These are phyloP conservation scores for Yamadazyma epiphylla DNA, from an alignment of 1,139 yeast species.

Conservation along the genomic window DNA sequence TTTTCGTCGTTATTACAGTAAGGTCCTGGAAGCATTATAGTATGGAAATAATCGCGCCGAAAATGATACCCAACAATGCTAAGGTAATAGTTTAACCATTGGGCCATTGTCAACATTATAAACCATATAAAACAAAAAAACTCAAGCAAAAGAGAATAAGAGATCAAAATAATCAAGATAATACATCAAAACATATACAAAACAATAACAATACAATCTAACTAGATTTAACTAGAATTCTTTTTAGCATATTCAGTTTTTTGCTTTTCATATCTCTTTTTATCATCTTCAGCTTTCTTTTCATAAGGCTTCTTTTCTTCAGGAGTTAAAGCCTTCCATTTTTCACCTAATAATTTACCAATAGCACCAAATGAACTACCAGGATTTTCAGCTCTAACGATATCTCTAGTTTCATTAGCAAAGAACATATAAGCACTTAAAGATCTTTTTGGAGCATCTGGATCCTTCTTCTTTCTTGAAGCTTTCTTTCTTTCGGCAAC, in stretches of 20 bases:
- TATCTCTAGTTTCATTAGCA: constrained; percentile 95
- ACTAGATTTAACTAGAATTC: constrained; percentile 12
- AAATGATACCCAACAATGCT: too few relatives aligned
- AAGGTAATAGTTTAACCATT: too few relatives aligned
- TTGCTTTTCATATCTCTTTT: constrained; percentile 94
- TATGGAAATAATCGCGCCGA: too few relatives aligned
- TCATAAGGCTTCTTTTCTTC: constrained; percentile 88
- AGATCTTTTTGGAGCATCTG: constrained; percentile 99
- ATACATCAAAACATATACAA: too few relatives aligned
- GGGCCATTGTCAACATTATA: constrained; percentile 3
- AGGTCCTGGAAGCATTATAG: constrained; percentile 34
- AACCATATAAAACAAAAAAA: constrained; percentile 14
- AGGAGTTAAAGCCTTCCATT: constrained; percentile 84
- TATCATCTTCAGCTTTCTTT: constrained; percentile 90
- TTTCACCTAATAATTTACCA: constrained; percentile 89
- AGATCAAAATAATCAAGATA: too few relatives aligned
- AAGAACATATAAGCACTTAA: constrained; percentile 98
- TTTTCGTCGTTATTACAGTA: constrained; percentile 62
- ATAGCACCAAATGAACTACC: constrained; percentile 91
- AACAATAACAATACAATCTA: constrained; percentile 2
- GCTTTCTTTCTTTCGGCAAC: constrained; percentile 42
- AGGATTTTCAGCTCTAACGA: constrained; percentile 91
- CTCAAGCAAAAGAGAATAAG: background rate
- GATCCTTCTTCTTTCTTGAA: constrained; percentile 67
- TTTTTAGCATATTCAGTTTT: constrained; percentile 82